Conservation (phyloP, 2,329 filamentous ascomycete species). For the Neospermospora avenae region DNA sequence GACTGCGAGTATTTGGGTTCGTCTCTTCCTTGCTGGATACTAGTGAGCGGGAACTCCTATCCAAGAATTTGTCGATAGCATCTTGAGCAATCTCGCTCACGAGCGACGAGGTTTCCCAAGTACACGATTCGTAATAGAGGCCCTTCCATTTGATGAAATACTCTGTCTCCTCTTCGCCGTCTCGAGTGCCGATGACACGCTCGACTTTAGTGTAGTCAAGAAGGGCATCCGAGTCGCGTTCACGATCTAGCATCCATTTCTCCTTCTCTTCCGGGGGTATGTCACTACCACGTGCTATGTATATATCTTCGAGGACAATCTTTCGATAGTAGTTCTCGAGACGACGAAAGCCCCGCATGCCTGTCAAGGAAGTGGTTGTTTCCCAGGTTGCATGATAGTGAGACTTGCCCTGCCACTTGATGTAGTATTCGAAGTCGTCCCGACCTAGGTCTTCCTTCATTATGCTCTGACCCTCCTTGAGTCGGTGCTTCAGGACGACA, state of each 20-base stretch:
- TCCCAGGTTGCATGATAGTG: conserved; percentile 98
- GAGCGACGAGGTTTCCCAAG: conserved; percentile 80
- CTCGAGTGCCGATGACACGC: conserved; percentile 79
- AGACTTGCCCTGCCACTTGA: conserved; percentile 97
- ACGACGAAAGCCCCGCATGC: conserved; percentile 80
- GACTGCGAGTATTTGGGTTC: conserved; percentile 69
- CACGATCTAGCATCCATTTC: conserved; percentile 92
- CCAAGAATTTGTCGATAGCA: conserved; percentile 87
- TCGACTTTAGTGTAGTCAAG: conserved; percentile 92
- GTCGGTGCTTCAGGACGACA: conserved; percentile 80
- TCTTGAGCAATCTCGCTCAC: conserved; percentile 77
- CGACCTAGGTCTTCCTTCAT: conserved; percentile 52
- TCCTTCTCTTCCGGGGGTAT: conserved; percentile 82
- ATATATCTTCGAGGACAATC: conserved; percentile 74
- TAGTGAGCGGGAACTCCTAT: conserved; percentile 78
- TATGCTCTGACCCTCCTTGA: conserved; percentile 64
- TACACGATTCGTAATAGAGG: conserved; percentile 88
- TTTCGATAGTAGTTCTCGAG: conserved; percentile 95
- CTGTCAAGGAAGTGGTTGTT: conserved; percentile 66
- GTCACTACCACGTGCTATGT: conserved; percentile 70
- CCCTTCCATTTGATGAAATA: conserved; percentile 98
- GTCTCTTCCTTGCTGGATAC: conserved; percentile 75
- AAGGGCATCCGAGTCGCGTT: conserved; percentile 83
- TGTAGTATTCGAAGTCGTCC: conserved; percentile 84
- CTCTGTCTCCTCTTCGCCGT: conserved; percentile 76